Percentiles rank a stretch among this genome's conserved stretches.
These are phyloP conservation scores for Babesia bigemina DNA, from an alignment of 169 alveolate genomes.

Conservation along the genomic window DNA sequence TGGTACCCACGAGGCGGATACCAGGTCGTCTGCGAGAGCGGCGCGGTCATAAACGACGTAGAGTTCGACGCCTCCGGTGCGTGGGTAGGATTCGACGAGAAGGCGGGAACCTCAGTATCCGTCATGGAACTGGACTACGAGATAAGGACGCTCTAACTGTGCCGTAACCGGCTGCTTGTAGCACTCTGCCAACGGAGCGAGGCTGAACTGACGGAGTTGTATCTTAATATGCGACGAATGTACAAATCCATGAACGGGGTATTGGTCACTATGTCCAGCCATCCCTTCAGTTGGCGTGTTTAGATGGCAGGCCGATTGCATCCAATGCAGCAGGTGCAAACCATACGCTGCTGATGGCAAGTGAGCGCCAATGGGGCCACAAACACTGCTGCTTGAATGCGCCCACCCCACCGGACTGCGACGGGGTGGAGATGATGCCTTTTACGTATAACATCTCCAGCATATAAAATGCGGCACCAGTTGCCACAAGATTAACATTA, in stretches of 20 bases:
- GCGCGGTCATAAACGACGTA: conserved; percentile 49
- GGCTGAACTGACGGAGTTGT: neutral
- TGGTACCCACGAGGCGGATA: conserved; percentile 65
- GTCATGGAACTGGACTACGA: conserved; percentile 64
- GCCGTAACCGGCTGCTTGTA: neutral
- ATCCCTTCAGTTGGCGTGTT: too few species aligned
- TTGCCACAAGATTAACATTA: too few species aligned
- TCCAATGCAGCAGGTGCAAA: too few species aligned
- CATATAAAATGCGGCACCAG: too few species aligned
- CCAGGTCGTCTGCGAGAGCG: conserved; percentile 62
- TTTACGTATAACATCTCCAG: too few species aligned
- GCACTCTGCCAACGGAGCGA: neutral
- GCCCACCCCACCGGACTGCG: too few species aligned
- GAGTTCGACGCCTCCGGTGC: conserved; percentile 60
- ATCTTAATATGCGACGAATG: neutral
- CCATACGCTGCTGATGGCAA: too few species aligned
- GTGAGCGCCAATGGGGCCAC: too few species aligned
- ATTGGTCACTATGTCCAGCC: neutral
- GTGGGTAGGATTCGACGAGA: conserved; percentile 72
- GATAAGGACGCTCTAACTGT: conserved; percentile 40
- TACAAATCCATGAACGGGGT: neutral
- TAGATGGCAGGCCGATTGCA: too few species aligned
- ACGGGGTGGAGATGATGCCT: too few species aligned
- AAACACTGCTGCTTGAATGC: too few species aligned
- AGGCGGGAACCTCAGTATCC: conserved; percentile 40